These are phyloP conservation scores for Dendrobium catenatum DNA, from an alignment of 106 monocot species.

Conservation along the genomic window DNA sequence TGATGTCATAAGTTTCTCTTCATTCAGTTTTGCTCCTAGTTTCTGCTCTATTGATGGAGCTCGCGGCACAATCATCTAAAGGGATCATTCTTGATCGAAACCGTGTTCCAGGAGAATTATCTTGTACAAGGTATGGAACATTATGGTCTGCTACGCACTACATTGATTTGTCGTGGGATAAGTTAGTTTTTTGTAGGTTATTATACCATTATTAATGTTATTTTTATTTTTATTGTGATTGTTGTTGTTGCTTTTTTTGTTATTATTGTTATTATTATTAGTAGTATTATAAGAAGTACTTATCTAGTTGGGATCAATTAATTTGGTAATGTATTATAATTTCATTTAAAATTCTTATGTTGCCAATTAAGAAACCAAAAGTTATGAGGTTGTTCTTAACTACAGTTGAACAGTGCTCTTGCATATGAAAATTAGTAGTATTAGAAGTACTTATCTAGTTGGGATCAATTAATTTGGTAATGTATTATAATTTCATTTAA, in stretches of 20 bases:
- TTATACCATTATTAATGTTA: neutral
- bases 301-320: neutral
- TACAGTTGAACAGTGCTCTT: neutral
- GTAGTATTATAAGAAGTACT: neutral
- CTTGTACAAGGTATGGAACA: conserved; percentile 42
- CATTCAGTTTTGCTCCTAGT: conserved; percentile 70
- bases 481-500: neutral
- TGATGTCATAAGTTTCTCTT: neutral
- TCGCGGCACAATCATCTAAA: conserved; percentile 87
- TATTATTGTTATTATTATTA: neutral
- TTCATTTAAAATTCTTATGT: neutral
- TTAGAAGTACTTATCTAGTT: neutral
- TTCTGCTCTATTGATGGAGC: conserved; percentile 89
- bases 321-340: neutral
- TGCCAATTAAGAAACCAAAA: neutral
- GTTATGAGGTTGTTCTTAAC: neutral
- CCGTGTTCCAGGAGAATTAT: conserved; percentile 40
- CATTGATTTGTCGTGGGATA: neutral
- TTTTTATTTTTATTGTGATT: neutral
- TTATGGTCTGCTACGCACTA: neutral
- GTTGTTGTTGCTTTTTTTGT: no score
- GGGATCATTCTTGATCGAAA: conserved; percentile 57
- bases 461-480: neutral
- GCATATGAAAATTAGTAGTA: neutral
- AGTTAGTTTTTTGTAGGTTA: neutral